A percentile compares a stretch with the other conserved stretches of the same genome.
Conservation (phyloP, 352 stramenopile genomes). For the Pythium biforme region DNA sequence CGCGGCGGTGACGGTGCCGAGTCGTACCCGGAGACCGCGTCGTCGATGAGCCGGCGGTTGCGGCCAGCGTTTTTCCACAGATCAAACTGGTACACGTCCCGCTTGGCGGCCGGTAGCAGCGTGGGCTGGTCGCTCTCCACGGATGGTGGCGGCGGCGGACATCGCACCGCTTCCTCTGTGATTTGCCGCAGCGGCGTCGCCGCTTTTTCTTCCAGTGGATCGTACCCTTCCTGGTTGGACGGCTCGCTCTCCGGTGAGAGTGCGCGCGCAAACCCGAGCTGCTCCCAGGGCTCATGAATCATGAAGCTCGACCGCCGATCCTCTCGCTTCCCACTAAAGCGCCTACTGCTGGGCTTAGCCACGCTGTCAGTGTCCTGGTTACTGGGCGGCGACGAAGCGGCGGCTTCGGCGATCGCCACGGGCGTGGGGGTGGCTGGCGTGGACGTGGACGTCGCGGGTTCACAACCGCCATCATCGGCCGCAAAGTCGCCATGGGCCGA, state of each 20-base stretch:
- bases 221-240: conserved; percentile 23
- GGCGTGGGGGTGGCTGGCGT: background rate
- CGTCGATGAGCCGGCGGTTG: conserved; percentile 38
- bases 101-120: background rate
- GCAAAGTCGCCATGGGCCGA: conserved; percentile 5
- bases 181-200: conserved; percentile 8
- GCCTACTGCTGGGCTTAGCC: conserved; percentile 9
- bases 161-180: conserved; percentile 1
- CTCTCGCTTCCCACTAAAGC: conserved; percentile 19
- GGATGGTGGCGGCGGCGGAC: background rate
- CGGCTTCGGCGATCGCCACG: background rate
- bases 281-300: conserved; percentile 51
- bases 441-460: background rate
- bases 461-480: background rate
- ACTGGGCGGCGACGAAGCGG: conserved; percentile 5
- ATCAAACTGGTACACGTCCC: conserved; percentile 47
- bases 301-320: conserved; percentile 65
- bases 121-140: no score
- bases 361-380: conserved; percentile 15
- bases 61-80: conserved; percentile 59
- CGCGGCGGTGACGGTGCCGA: conserved; percentile 17
- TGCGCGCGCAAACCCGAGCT: conserved; percentile 40
- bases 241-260: background rate
- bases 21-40: conserved; percentile 43
- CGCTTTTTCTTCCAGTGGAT: conserved; percentile 20